Percentiles rank a stretch among this genome's conserved stretches.
Conservation (phyloP, 805 yeast genomes). For the Candida bentonensis region DNA sequence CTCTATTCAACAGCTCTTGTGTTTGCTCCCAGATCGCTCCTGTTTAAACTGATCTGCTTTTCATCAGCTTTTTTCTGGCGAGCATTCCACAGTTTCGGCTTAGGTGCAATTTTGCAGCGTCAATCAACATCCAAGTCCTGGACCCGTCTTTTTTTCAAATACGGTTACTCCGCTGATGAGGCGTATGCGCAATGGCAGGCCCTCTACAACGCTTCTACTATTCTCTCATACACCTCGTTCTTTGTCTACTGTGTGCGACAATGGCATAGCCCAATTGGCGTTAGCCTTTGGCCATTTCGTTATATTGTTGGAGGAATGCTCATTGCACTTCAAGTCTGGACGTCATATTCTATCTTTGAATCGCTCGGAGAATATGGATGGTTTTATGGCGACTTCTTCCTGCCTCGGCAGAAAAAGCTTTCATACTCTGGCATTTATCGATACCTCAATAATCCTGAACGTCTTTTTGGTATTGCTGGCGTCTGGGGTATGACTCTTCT, state of each 20-base stretch:
- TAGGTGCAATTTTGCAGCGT: conserved; percentile 36
- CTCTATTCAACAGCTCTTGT: conserved; percentile 19
- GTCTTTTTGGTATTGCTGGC: conserved; percentile 63
- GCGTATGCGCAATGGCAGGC: conserved; percentile 66
- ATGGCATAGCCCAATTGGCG: conserved; percentile 14
- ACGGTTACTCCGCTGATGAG: conserved; percentile 47
- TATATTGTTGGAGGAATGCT: conserved; percentile 45
- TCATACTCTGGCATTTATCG: conserved; percentile 73
- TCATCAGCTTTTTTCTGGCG: conserved; percentile 33
- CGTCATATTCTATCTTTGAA: conserved; percentile 50
- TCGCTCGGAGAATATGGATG: conserved; percentile 78
- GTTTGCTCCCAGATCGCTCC: conserved; percentile 15
- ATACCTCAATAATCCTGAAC: conserved; percentile 72
- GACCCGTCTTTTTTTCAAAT: conserved; percentile 49
- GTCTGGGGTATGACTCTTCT: conserved; percentile 59
- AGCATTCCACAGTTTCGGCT: conserved; percentile 34
- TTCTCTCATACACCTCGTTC: conserved; percentile 45
- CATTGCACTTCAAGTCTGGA: conserved; percentile 50
- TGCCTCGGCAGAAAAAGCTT: conserved; percentile 38
- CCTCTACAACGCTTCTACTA: conserved; percentile 37
- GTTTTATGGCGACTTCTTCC: conserved; percentile 78
- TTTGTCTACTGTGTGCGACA: conserved; percentile 21
- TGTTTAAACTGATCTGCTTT: conserved; percentile 24
- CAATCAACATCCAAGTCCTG: conserved; percentile 51
- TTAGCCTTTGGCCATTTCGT: conserved; percentile 31